Evolutionary conservation across 192 early-diverging fungal species (phyloP).

Genomic region (Entomortierella beljakovae): DNA sequence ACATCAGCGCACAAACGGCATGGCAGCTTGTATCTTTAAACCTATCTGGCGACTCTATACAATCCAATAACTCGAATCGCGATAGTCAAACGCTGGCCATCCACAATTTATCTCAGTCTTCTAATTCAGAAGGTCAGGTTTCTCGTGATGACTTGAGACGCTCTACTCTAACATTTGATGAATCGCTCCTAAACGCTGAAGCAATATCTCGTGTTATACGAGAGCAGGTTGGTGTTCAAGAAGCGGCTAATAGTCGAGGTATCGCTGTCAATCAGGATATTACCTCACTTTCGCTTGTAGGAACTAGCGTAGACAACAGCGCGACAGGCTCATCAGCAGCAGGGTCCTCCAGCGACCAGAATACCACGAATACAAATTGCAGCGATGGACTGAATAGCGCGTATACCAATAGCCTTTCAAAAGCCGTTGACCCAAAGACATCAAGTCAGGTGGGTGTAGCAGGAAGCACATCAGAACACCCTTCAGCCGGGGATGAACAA

Average conservation of each 20-base stretch:
- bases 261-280: conserved; percentile 1
- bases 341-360: not conserved
- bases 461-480: not conserved
- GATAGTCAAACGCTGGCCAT: conserved; percentile 35
- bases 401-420: not conserved
- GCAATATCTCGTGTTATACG: conserved; percentile 16
- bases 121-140: not conserved
- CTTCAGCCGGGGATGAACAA: not conserved
- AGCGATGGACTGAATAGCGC: not conserved
- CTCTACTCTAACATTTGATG: not conserved
- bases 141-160: not conserved
- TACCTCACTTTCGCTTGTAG: conserved; percentile 5
- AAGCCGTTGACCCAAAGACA: not conserved
- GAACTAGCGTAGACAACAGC: not conserved
- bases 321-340: not conserved
- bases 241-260: not conserved
- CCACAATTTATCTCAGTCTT: conserved; percentile 4
- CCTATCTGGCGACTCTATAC: not conserved
- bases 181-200: conserved; percentile 8
- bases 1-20: conserved; percentile 6
- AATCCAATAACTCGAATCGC: not conserved
- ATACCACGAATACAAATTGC: not conserved
- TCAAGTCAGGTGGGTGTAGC: not conserved
- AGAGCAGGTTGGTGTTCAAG: conserved; percentile 1
- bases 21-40: conserved; percentile 18